phyloP scores from a whole-genome alignment of 2,329 filamentous ascomycete genomes.

The Penicillium carneum region DNA sequence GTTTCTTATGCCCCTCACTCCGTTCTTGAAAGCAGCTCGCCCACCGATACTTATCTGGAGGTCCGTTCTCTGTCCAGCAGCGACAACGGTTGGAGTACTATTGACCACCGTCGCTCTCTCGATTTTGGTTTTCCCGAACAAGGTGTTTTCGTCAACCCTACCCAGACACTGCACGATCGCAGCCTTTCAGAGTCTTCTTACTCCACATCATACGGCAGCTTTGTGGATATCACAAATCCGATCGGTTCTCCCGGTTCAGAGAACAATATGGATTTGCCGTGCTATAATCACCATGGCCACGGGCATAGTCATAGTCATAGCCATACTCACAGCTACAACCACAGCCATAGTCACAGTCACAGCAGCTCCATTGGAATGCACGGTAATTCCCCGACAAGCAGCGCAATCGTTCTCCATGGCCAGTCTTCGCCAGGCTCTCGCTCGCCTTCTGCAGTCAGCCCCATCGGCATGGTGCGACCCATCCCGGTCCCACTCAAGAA shows the following conservation, averaged over 20 bases:
- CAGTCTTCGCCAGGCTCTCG: constrained; percentile 54
- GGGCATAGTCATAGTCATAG: constrained; percentile 14
- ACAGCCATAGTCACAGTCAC: constrained; percentile 18
- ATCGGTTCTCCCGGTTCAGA: constrained; percentile 86
- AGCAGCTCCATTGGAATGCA: constrained; percentile 34
- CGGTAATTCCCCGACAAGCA: constrained; percentile 32
- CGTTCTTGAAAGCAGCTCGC: constrained; percentile 66
- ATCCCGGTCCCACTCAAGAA: constrained; percentile 61
- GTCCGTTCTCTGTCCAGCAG: constrained; percentile 84
- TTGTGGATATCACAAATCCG: constrained; percentile 80
- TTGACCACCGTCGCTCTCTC: constrained; percentile 77
- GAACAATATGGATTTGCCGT: constrained; percentile 68
- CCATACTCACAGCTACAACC: constrained; percentile 35
- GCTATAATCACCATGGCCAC: constrained; percentile 36
- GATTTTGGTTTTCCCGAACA: constrained; percentile 69
- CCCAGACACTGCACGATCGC: constrained; percentile 86
- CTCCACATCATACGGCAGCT: constrained; percentile 77
- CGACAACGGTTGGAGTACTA: constrained; percentile 84
- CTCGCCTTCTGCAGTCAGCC: constrained; percentile 65
- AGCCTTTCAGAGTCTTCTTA: constrained; percentile 85
- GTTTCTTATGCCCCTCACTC: constrained; percentile 54
- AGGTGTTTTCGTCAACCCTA: constrained; percentile 85
- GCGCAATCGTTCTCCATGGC: constrained; percentile 49
- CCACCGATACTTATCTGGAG: constrained; percentile 81
- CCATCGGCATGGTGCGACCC: constrained; percentile 71